A percentile compares a stretch with the other conserved stretches of the same genome.
Conservation (phyloP, 2,329 filamentous ascomycete species). For the Botryosphaeria dothidea region DNA sequence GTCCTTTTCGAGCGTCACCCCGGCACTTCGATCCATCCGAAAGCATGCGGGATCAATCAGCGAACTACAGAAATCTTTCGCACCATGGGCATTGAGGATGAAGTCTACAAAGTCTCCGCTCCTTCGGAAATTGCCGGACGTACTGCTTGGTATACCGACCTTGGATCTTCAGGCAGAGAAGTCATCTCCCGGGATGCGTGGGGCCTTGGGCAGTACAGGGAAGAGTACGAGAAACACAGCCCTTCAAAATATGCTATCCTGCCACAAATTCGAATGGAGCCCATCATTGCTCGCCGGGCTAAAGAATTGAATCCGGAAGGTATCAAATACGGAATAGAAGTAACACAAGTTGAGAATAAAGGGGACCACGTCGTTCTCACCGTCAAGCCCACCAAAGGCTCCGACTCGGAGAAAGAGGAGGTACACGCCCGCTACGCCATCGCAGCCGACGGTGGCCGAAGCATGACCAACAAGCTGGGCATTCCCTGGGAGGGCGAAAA, state of each 20-base stretch:
- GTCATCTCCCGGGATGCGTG: constrained; percentile 23
- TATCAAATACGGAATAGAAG: constrained; percentile 31
- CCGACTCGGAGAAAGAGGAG: background rate
- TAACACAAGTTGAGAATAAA: constrained; percentile 25
- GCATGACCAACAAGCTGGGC: constrained; percentile 31
- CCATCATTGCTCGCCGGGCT: constrained; percentile 29
- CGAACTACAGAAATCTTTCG: constrained; percentile 33
- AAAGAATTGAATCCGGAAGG: constrained; percentile 32
- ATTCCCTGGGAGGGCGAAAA: constrained; percentile 33
- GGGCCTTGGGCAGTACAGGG: background rate
- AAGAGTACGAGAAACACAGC: constrained; percentile 21
- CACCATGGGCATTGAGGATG: constrained; percentile 32
- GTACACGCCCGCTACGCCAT: constrained; percentile 33
- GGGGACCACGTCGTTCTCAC: constrained; percentile 24
- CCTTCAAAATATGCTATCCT: constrained; percentile 32
- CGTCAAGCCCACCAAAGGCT: constrained; percentile 8
- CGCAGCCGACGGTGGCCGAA: constrained; percentile 36
- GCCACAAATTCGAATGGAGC: constrained; percentile 41
- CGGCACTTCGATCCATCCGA: constrained; percentile 35
- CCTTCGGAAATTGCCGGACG: constrained; percentile 23
- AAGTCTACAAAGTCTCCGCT: constrained; percentile 26
- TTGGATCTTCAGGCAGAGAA: constrained; percentile 27
- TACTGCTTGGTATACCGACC: constrained; percentile 34
- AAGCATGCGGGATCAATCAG: constrained; percentile 35
- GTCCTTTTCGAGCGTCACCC: constrained; percentile 34